These are phyloP conservation scores for Ampelocalamus luodianensis DNA, from an alignment of 176 grass and related monocot genomes.

Conservation along the genomic window DNA sequence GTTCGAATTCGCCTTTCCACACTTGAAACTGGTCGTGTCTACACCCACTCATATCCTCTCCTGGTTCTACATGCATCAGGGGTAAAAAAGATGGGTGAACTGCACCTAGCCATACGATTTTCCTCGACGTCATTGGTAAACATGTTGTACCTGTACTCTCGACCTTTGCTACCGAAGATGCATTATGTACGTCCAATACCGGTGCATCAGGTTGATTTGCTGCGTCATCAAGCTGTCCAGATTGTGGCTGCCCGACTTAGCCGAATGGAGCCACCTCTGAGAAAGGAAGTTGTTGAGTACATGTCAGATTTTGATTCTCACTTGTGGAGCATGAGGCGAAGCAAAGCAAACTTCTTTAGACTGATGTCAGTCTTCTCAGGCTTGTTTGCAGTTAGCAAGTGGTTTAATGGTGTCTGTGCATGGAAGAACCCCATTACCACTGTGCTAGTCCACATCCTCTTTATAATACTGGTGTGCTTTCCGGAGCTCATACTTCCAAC, in stretches of 20 bases:
- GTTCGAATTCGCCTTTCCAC: conserved; percentile 94
- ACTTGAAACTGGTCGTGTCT: conserved; percentile 91
- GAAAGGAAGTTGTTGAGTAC: conserved; percentile 97
- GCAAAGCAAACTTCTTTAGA: conserved; percentile 98
- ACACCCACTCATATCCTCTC: conserved; percentile 90
- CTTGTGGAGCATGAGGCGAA: conserved; percentile 96
- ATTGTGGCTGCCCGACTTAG: conserved; percentile 85
- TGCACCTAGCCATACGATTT: conserved; percentile 95
- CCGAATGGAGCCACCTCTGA: conserved; percentile 92
- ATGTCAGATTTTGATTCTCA: conserved; percentile 93
- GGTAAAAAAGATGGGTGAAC: conserved; percentile 96
- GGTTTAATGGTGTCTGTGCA: conserved; percentile 81
- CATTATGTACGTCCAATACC: conserved; percentile 88
- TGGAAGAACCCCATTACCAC: conserved; percentile 96
- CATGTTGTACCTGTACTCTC: conserved; percentile 85
- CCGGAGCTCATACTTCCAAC: conserved; percentile 90
- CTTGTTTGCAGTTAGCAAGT: conserved; percentile 72
- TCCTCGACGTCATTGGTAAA: conserved; percentile 83
- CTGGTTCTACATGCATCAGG: conserved; percentile 92
- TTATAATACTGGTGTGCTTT: conserved; percentile 93
- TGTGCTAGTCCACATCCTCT: conserved; percentile 87
- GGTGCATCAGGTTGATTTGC: conserved; percentile 80
- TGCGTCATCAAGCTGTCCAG: conserved; percentile 88
- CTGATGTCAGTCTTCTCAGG: conserved; percentile 92
- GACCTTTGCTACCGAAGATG: conserved; percentile 94